Evolutionary conservation across 805 yeast genomes (phyloP), one percentile per base, ranked within the genome.

Genomic region (Yarrowia bubula): DNA sequence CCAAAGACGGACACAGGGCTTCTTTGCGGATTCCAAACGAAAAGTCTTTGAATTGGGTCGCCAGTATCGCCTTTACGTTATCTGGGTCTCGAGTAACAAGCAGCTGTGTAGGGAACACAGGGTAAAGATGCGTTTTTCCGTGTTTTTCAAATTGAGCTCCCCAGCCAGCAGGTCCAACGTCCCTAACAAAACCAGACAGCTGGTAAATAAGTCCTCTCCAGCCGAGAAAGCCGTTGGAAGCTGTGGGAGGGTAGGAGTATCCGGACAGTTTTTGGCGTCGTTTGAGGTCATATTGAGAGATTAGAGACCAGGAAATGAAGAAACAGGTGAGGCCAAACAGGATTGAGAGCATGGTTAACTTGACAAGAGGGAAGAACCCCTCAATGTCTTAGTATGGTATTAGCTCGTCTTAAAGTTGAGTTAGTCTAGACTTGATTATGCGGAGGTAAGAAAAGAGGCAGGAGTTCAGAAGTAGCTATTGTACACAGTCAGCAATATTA

Each of bases 1-100:
- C 78, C 14, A 76, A 66, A 15, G 75, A 51, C 14, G 74, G 75
- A 15, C 53, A 63, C 32, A 76, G 67, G 15, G 69, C 69, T 14
- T 43, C 57, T 38, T 70, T 53, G 3, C 79, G 68, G 7, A 47
- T 28, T 0, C 75, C 77, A 31, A 76, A 68, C 22, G 68, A 68
- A 65, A 68, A 76, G 50, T 43, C 77, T 46, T 72, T 68, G 67
- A 75, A 75, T 38, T 70, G 68, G 9, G 75, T 73, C 11, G 77
- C 72, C 18, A 75, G 69, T 8, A 75, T 63, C 2, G 77, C 66
- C 66, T 74, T 71, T 65, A 75, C 65, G 53, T 75, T 75, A 31
- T 71, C 76, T 2, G 77, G 75, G 35, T 74, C 76, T 22, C 43
- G 60, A 15, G 75, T 72, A 28, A 68, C 38, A 18, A 69, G 15